Base-by-base conservation (phyloP, 805 yeast species). In the Suhomyces tanzawaensis region DNA sequence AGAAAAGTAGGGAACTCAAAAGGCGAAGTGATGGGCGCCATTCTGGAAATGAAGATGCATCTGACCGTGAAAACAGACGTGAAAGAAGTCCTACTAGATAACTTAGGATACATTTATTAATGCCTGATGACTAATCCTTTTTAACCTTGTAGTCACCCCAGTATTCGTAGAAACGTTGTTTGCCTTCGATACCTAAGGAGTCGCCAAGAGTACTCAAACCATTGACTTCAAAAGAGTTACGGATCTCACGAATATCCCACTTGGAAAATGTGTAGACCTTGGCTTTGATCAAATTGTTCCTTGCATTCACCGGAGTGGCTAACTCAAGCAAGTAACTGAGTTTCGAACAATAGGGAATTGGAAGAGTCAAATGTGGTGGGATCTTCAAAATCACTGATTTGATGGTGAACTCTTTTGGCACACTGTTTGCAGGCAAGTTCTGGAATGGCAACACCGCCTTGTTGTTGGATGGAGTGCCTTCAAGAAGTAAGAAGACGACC, bases 381-480 rank as follows among this genome's bases (percentile, higher is more conserved):
- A 59, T 43, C 39, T 68, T 71, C 36, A 71, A 38, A 30, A 70
- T 62, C 26, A 72, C 35, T 0, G 71, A 59, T 39, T 66, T 70
- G 40, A 60, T 45, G 7, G 48, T 49, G 28, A 36, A 41, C 4
- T 41, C 33, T 24, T 29, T 33, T 9, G 33, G 23, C 4, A 32
- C 19, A 16, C 17, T 16, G 22, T 30, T 29, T 7, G 26, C 29
- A 4, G 29, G 28, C 16, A 38, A 37, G 5, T 31, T 27, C 7
- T 66, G 63, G 39, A 85, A 74, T 3, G 87, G 79, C 44, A 90
- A 68, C 1, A 90, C 54, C 0, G 89, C 80, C 44, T 81, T 80
- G 35, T 95, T 93, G 55, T 90, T 91, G 0, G 95, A 79, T 0
- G 95, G 72, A 0, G 95, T 85, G 0, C 95, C 95, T 53, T 89